These are phyloP conservation scores for Canavalia ensiformis DNA, from an alignment of 306 rosid species.

Conservation along the genomic window DNA sequence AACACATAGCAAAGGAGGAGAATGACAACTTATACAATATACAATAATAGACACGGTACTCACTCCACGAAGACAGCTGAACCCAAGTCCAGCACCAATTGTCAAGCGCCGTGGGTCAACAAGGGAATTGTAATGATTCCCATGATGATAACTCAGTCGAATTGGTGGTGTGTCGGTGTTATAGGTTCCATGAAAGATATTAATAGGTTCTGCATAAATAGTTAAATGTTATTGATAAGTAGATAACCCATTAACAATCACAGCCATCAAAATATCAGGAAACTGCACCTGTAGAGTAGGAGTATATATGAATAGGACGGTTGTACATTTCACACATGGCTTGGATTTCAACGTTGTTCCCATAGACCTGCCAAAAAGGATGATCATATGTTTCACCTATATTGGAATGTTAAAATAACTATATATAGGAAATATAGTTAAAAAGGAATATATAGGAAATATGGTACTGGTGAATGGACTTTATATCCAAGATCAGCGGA, in stretches of 20 bases:
- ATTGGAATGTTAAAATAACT: slow-evolving; percentile 31
- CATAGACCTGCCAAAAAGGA: slow-evolving; percentile 81
- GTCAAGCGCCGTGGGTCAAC: slow-evolving; percentile 89
- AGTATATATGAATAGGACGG: slow-evolving; percentile 93
- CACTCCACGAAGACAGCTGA: slow-evolving; percentile 87
- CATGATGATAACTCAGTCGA: slow-evolving; percentile 90
- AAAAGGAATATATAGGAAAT: background rate
- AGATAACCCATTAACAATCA: slow-evolving; percentile 26
- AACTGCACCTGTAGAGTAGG: slow-evolving; percentile 74
- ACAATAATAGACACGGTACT: slow-evolving; percentile 40
- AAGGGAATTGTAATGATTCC: slow-evolving; percentile 97
- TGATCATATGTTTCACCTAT: slow-evolving; percentile 10
- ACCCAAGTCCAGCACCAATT: slow-evolving; percentile 95
- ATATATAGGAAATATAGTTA: background rate
- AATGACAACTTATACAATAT: background rate
- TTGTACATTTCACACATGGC: slow-evolving; percentile 94
- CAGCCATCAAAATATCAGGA: slow-evolving; percentile 22
- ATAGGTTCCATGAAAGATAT: slow-evolving; percentile 89
- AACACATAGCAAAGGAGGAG: background rate
- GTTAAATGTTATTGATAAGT: slow-evolving; percentile 37
- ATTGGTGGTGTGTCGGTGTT: slow-evolving; percentile 89
- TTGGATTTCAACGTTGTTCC: slow-evolving; percentile 96
- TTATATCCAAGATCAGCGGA: background rate
- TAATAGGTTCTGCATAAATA: slow-evolving; percentile 85
- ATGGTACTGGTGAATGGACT: background rate